Evolutionary conservation across 495 filamentous ascomycete species (phyloP).

Genomic region (Xylaria palmicola): DNA sequence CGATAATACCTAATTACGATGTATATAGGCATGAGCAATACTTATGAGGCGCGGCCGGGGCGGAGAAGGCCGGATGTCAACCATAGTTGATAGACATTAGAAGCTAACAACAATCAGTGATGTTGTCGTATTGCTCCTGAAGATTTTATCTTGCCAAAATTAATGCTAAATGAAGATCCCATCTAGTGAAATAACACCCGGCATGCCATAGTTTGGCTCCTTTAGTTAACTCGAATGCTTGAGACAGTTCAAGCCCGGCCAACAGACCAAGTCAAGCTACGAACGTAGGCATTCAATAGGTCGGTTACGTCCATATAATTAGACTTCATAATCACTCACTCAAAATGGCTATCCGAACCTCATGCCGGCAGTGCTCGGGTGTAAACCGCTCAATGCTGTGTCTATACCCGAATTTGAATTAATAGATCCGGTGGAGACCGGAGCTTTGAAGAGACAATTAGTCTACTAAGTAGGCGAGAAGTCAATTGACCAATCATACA

Average conservation of each 20-base stretch:
- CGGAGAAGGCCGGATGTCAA: conserved; percentile 18
- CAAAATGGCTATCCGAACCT: no score
- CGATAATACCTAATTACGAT: conserved; percentile 40
- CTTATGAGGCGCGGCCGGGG: conserved; percentile 15
- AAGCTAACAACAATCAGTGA: conserved; percentile 33
- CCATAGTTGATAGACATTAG: conserved; percentile 29
- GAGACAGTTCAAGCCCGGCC: not conserved
- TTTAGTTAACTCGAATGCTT: no score
- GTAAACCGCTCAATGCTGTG: not conserved
- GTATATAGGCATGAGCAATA: conserved; percentile 30
- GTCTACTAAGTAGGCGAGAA: no score
- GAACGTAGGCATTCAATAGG: no score
- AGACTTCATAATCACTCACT: no score
- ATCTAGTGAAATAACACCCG: no score
- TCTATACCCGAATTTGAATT: not conserved
- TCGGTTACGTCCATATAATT: no score
- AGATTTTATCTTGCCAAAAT: not conserved
- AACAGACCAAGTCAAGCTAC: no score
- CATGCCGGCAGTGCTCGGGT: not conserved
- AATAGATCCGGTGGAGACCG: conserved; percentile 7
- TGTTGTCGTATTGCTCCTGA: conserved; percentile 34
- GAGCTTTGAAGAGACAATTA: no score
- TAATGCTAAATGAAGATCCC: no score
- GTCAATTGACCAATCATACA: conserved; percentile 1
- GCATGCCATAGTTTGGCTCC: no score